Evolutionary conservation across 768 basidiomycete species (phyloP).

Genomic region (Hysterangium stoloniferum): DNA sequence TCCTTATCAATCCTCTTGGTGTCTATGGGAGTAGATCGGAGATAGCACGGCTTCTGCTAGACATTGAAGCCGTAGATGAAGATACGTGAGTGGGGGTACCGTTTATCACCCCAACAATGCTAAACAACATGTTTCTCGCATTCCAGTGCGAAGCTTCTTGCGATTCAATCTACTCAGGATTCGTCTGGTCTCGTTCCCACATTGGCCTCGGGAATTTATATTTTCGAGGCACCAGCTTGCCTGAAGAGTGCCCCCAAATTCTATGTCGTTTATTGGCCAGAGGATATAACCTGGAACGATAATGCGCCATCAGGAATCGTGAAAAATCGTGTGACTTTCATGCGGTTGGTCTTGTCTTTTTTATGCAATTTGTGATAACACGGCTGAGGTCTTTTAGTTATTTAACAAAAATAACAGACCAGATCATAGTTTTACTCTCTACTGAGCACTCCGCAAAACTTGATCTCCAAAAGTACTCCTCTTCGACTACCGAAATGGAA

Average conservation of each 20-base stretch:
- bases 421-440: conserved; percentile 44
- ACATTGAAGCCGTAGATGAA: conserved; percentile 30
- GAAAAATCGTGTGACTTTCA: conserved; percentile 52
- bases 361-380: neutral
- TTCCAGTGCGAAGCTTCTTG: neutral
- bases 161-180: neutral
- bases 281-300: conserved; percentile 52
- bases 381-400: conserved; percentile 32
- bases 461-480: conserved; percentile 28
- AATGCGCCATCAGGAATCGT: conserved; percentile 34
- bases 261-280: conserved; percentile 56
- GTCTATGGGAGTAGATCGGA: conserved; percentile 49
- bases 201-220: conserved; percentile 46
- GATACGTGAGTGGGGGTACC: conserved; percentile 30
- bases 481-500: conserved; percentile 18
- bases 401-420: conserved; percentile 51
- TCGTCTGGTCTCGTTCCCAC: conserved; percentile 10
- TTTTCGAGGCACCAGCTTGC: conserved; percentile 23
- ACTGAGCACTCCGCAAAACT: conserved; percentile 37
- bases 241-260: conserved; percentile 20
- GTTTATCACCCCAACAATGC: neutral
- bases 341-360: conserved; percentile 35
- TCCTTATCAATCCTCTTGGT: conserved; percentile 42
- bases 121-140: neutral
- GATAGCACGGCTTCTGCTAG: conserved; percentile 38